Evolutionary conservation across 148 eudicot genomes (phyloP).

Genomic region (Drosera capensis): DNA sequence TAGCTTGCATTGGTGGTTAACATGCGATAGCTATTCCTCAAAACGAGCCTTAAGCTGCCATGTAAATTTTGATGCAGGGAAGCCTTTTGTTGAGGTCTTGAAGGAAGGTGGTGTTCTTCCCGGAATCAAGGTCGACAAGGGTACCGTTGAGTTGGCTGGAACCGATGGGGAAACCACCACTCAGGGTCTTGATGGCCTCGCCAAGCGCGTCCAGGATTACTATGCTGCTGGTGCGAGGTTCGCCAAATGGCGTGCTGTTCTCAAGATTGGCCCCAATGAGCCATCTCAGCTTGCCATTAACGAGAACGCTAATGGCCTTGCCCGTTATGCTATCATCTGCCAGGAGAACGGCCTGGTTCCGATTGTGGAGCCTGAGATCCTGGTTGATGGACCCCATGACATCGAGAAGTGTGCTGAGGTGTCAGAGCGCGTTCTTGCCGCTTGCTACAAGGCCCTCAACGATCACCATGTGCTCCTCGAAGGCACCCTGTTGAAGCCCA

Average conservation of each 20-base stretch:
- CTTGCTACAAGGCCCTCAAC: conserved; percentile 77
- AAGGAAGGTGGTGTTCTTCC: conserved; percentile 80
- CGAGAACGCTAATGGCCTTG: conserved; percentile 76
- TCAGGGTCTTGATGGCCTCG: conserved; percentile 72
- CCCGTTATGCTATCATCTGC: conserved; percentile 86
- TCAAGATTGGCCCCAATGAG: conserved; percentile 64
- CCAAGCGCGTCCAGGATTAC: conserved; percentile 48
- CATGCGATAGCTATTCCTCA: not conserved
- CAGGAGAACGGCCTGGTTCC: conserved; percentile 82
- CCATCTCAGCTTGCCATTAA: conserved; percentile 64
- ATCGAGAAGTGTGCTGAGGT: conserved; percentile 63
- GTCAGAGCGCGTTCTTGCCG: conserved; percentile 75
- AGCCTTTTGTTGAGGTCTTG: conserved; percentile 67
- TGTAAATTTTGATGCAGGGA: conserved; percentile 28
- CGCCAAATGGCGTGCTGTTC: conserved; percentile 83
- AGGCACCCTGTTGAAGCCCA: conserved; percentile 79
- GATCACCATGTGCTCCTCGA: conserved; percentile 87
- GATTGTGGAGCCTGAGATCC: conserved; percentile 90
- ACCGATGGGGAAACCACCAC: conserved; percentile 87
- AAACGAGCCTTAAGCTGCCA: not conserved
- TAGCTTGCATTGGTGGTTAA: not conserved
- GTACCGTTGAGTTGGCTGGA: conserved; percentile 69
- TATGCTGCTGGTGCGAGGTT: conserved; percentile 66
- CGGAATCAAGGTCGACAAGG: conserved; percentile 92
- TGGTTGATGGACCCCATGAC: conserved; percentile 68